phyloP scores from a whole-genome alignment of 2,329 filamentous ascomycete genomes.

The Stachybotrys elegans region DNA sequence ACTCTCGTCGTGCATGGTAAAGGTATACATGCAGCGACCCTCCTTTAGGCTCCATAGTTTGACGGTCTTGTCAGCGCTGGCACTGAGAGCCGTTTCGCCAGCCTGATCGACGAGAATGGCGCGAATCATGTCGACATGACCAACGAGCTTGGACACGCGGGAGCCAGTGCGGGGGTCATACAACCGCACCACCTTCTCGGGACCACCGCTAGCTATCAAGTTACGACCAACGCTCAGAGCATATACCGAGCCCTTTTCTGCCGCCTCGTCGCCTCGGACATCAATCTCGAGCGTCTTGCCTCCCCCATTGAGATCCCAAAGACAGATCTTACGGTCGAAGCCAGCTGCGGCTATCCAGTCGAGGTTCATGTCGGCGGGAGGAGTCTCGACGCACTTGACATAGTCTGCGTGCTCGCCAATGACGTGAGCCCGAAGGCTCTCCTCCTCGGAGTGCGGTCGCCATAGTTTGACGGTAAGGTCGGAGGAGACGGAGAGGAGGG shows the following conservation, averaged over 20 bases:
- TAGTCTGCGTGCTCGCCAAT: slow-evolving; percentile 95
- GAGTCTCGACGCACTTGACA: slow-evolving; percentile 86
- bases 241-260: slow-evolving; percentile 93
- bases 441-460: slow-evolving; percentile 64
- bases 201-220: slow-evolving; percentile 86
- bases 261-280: slow-evolving; percentile 73
- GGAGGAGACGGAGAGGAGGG: slow-evolving; percentile 86
- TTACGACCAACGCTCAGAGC: slow-evolving; percentile 75
- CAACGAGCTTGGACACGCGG: slow-evolving; percentile 91
- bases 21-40: slow-evolving; percentile 92
- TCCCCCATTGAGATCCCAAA: slow-evolving; percentile 88
- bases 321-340: slow-evolving; percentile 82
- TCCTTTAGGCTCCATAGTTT: slow-evolving; percentile 97
- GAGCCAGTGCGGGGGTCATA: slow-evolving; percentile 90
- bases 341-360: slow-evolving; percentile 94
- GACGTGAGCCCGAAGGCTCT: slow-evolving; percentile 51
- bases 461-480: slow-evolving; percentile 90
- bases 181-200: slow-evolving; percentile 85
- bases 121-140: slow-evolving; percentile 91
- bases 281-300: slow-evolving; percentile 86
- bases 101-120: slow-evolving; percentile 85
- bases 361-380: slow-evolving; percentile 51
- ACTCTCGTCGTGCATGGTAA: slow-evolving; percentile 98
- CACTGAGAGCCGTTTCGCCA: slow-evolving; percentile 87
- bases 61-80: slow-evolving; percentile 92